Evolutionary conservation across 1,284 basidiomycete genomes (phyloP), one percentile per base, ranked within the genome.

Genomic region (Calocybe gambosa): DNA sequence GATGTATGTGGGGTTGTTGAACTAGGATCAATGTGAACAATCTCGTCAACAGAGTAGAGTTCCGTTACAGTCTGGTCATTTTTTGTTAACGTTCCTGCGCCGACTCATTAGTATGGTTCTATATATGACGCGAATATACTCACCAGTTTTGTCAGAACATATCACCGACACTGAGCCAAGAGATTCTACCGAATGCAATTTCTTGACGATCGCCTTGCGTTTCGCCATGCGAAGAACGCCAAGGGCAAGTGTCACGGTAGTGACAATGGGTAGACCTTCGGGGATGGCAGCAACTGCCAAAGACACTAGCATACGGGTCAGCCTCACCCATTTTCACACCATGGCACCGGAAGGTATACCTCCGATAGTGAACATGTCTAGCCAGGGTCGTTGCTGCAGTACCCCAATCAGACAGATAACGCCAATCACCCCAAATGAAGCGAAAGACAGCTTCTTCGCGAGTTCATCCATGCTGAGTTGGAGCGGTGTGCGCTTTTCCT

Each of bases 351-450:
- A 25, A n/a, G 37, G 64, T 77, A 43, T 58, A 92, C 91, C 91
- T 71, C 94, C 94, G 54, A 98, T 97, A 8, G 94, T 98, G 60
- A 98, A 98, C 95, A 98, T 97, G 43, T 97, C 94, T 8, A 98
- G 69, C 93, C 93, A 96, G 10, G 86, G 78, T n/a, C 93, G 75
- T 23, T 78, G 73, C 62, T 98, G 94, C 52, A 85, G 70, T 3
- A 95, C 79, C 3, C 95, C 95, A 54, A 98, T 85, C 44, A 99
- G 66, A 62, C 91, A 92, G 49, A 98, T 98, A 29, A 96, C 65
- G 12, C 91, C 94, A 56, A 99, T 99, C 42, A 98, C 78, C 16
- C 79, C 88, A 55, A 99, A 97, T 1, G 92, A 95, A 48, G 94
- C 68, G 26, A 93, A 73, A 5, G 91, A 95, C 0, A 99, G 77